These are phyloP conservation scores for Verticillium nonalfalfae DNA, from an alignment of 2,329 filamentous ascomycete species.

Conservation along the genomic window DNA sequence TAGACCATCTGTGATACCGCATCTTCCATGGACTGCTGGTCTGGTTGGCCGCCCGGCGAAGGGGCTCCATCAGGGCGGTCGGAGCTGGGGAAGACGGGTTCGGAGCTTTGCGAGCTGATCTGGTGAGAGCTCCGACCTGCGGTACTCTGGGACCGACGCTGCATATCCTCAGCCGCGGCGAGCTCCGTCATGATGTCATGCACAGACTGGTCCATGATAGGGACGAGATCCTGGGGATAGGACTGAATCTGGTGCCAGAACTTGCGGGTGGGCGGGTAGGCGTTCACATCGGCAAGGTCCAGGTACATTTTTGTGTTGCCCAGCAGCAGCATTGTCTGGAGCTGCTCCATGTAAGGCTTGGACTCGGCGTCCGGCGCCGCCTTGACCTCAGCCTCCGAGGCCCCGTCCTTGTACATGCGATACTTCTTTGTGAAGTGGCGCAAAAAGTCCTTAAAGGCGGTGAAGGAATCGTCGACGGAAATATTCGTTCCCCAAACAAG, in stretches of 20 bases:
- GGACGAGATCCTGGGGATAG: constrained; percentile 94
- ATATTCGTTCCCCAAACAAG: constrained; percentile 98
- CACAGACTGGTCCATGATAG: constrained; percentile 89
- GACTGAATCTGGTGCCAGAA: constrained; percentile 92
- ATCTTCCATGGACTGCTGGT: constrained; percentile 60
- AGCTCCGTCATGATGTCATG: constrained; percentile 92
- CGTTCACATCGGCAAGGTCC: constrained; percentile 81
- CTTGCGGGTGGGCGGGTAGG: constrained; percentile 88
- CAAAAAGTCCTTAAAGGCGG: constrained; percentile 85
- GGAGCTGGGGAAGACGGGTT: constrained; percentile 73
- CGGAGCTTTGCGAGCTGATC: constrained; percentile 55
- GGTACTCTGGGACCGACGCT: constrained; percentile 58
- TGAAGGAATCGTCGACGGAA: constrained; percentile 83
- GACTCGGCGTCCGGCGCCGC: constrained; percentile 65
- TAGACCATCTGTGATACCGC: constrained; percentile 78
- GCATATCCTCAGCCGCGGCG: constrained; percentile 71
- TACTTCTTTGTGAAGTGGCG: constrained; percentile 91
- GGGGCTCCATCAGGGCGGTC: constrained; percentile 51
- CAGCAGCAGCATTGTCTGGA: constrained; percentile 86
- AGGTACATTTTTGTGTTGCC: constrained; percentile 81
- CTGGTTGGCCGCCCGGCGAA: constrained; percentile 35
- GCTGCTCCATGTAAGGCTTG: constrained; percentile 76
- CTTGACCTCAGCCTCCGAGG: constrained; percentile 67
- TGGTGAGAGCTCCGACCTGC: constrained; percentile 39
- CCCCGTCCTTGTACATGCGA: constrained; percentile 84